Conservation (phyloP, 2,329 filamentous ascomycete genomes). For the Chaetomiaceae sp. region DNA sequence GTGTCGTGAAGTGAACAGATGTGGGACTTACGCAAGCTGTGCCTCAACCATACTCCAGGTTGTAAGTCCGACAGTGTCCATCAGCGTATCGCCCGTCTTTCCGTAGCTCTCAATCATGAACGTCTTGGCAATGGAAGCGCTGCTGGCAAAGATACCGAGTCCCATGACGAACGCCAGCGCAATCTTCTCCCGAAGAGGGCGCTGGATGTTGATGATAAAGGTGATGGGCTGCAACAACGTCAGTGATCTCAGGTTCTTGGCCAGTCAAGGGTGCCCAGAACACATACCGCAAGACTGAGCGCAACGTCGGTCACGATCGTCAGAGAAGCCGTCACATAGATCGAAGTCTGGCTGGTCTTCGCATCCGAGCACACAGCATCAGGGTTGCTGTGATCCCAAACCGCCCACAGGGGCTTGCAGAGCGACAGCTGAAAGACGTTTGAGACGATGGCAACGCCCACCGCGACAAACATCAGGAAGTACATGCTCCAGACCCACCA, state of each 20-base stretch:
- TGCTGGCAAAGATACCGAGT: slow-evolving; percentile 19
- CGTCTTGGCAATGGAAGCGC: slow-evolving; percentile 20
- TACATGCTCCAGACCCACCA: slow-evolving; percentile 16
- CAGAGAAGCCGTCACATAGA: slow-evolving; percentile 16
- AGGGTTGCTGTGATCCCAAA: slow-evolving; percentile 18
- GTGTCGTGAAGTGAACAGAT: neutral
- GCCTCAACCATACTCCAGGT: slow-evolving; percentile 19
- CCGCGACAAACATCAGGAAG: slow-evolving; percentile 10
- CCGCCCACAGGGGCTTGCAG: slow-evolving; percentile 15
- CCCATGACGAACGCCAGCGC: slow-evolving; percentile 21
- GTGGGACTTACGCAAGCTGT: slow-evolving; percentile 19
- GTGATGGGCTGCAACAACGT: slow-evolving; percentile 11
- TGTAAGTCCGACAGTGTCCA: slow-evolving; percentile 17
- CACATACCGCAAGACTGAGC: slow-evolving; percentile 14
- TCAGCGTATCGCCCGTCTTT: slow-evolving; percentile 19
- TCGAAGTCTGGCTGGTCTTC: slow-evolving; percentile 9
- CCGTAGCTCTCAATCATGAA: slow-evolving; percentile 18
- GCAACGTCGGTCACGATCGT: slow-evolving; percentile 18
- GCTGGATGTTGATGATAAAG: slow-evolving; percentile 20
- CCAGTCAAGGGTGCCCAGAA: neutral
- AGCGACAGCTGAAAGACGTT: slow-evolving; percentile 17
- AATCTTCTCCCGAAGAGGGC: slow-evolving; percentile 21
- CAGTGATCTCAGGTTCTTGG: neutral
- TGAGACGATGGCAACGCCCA: slow-evolving; percentile 15
- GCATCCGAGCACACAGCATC: slow-evolving; percentile 13